These are phyloP conservation scores for Postia placenta DNA, from an alignment of 768 basidiomycete species.

Conservation along the genomic window DNA sequence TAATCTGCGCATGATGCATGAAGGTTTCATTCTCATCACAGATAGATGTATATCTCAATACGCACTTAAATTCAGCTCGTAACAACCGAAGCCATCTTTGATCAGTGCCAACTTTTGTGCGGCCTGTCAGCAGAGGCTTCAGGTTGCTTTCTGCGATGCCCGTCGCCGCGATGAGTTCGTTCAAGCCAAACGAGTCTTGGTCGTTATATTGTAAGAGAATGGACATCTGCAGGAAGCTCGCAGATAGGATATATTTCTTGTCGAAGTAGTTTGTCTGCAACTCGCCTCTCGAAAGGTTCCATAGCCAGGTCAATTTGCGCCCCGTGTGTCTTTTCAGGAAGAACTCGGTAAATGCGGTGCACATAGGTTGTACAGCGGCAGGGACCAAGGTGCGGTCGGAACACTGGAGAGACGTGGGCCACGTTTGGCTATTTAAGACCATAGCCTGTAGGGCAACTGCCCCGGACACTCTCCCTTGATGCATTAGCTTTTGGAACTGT, in stretches of 20 bases:
- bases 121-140: conserved; percentile 54
- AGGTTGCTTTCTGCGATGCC: conserved; percentile 75
- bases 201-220: conserved; percentile 93
- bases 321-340: conserved; percentile 93
- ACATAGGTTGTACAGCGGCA: conserved; percentile 76
- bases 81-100: conserved; percentile 83
- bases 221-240: conserved; percentile 91
- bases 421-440: conserved; percentile 93
- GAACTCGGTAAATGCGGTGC: conserved; percentile 88
- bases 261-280: conserved; percentile 87
- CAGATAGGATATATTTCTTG: conserved; percentile 95
- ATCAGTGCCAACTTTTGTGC: conserved; percentile 83
- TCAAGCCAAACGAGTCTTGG: conserved; percentile 76
- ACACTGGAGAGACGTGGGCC: conserved; percentile 86
- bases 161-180: conserved; percentile 76
- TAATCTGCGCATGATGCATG: conserved; percentile 43
- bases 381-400: conserved; percentile 86
- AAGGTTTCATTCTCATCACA: background rate
- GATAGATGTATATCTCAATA: conserved; percentile 12
- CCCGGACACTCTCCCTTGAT: conserved; percentile 77
- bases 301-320: conserved; percentile 94
- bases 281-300: conserved; percentile 98
- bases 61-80: conserved; percentile 81
- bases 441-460: conserved; percentile 88
- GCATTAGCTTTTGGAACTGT: conserved; percentile 90